Conservation (phyloP, 2,329 filamentous ascomycete species). For the Beauveria sp. region DNA sequence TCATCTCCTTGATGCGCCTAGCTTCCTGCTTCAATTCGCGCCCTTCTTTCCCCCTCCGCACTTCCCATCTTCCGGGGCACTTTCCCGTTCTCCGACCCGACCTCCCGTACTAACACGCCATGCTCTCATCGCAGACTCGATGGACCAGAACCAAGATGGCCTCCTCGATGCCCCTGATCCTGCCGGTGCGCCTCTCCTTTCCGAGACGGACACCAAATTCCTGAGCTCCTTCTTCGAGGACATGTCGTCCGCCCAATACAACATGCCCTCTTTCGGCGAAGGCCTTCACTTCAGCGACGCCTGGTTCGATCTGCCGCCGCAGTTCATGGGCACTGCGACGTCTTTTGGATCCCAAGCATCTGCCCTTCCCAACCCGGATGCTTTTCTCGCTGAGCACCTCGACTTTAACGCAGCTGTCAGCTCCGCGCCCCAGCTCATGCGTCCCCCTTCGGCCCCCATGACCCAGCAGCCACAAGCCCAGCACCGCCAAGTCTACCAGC, state of each 20-base stretch:
- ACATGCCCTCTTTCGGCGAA: slow-evolving; percentile 42
- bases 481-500: slow-evolving; percentile 15
- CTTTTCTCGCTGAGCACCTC: slow-evolving; percentile 14
- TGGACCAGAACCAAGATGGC: slow-evolving; percentile 37
- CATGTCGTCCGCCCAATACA: slow-evolving; percentile 43
- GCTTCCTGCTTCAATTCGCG: not conserved
- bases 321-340: slow-evolving; percentile 58
- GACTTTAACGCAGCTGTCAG: not conserved
- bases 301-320: slow-evolving; percentile 54
- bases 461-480: slow-evolving; percentile 11
- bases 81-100: not conserved
- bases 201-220: slow-evolving; percentile 52
- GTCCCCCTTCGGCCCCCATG: slow-evolving; percentile 27
- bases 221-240: slow-evolving; percentile 52
- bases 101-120: slow-evolving; percentile 4
- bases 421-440: slow-evolving; percentile 23
- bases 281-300: slow-evolving; percentile 41
- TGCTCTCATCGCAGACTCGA: slow-evolving; percentile 29
- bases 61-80: not conserved
- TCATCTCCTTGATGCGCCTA: slow-evolving; percentile 11
- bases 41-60: not conserved
- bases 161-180: slow-evolving; percentile 51
- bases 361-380: slow-evolving; percentile 14
- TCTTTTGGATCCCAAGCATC: slow-evolving; percentile 48
- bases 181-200: slow-evolving; percentile 58